These are phyloP conservation scores for Lachnellula arida DNA, from an alignment of 2,329 filamentous ascomycete species.

Conservation along the genomic window DNA sequence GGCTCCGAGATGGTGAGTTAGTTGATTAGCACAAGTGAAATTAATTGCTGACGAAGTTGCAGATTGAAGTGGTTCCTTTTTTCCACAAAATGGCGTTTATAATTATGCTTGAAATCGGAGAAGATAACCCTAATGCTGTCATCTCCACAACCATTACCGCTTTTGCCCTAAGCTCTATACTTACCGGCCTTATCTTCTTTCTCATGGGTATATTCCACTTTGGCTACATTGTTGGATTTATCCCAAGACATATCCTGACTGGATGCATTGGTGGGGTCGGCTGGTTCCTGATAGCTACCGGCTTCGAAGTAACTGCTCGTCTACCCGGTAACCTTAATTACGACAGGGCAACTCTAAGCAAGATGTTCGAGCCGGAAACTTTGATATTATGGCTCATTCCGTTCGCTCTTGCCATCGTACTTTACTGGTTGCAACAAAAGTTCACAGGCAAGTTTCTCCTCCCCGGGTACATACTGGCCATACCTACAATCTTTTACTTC, in stretches of 20 bases:
- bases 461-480: conserved; percentile 77
- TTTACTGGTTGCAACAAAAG: conserved; percentile 72
- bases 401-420: conserved; percentile 66
- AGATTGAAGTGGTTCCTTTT: conserved; percentile 97
- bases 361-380: conserved; percentile 69
- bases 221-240: conserved; percentile 93
- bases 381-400: conserved; percentile 80
- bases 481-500: conserved; percentile 74
- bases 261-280: conserved; percentile 97
- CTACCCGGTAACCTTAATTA: conserved; percentile 83
- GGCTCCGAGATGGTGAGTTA: conserved; percentile 79
- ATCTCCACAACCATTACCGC: conserved; percentile 92
- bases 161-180: conserved; percentile 82
- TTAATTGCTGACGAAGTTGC: conserved; percentile 1
- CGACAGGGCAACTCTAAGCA: conserved; percentile 68
- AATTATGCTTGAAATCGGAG: conserved; percentile 73
- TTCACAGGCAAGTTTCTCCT: conserved; percentile 80
- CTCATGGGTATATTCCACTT: conserved; percentile 81
- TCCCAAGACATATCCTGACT: conserved; percentile 91
- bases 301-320: conserved; percentile 87
- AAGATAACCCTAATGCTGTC: conserved; percentile 76
- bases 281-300: conserved; percentile 88
- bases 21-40: conserved; percentile 4
- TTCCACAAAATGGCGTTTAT: conserved; percentile 97
- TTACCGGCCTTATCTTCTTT: conserved; percentile 90